phyloP scores from a whole-genome alignment of 2,329 filamentous ascomycete species.

The Epichloe sibirici region DNA sequence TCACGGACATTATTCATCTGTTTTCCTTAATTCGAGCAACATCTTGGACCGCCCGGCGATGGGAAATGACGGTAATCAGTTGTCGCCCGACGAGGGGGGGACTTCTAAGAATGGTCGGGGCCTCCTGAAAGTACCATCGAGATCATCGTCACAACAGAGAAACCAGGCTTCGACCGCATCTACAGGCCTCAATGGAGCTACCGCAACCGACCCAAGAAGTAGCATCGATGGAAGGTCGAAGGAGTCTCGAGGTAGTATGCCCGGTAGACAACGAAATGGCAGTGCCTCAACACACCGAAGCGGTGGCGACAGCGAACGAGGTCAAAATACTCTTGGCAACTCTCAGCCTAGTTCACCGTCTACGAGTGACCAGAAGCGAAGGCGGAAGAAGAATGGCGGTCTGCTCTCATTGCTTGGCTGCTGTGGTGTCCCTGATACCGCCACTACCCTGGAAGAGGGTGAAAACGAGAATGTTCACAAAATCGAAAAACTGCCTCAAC shows the following conservation, averaged over 20 bases:
- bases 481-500: conserved; percentile 42
- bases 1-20: conserved; percentile 8
- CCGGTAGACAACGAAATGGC: conserved; percentile 51
- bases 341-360: conserved; percentile 41
- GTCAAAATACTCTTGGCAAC: conserved; percentile 32
- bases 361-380: conserved; percentile 37
- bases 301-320: conserved; percentile 39
- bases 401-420: conserved; percentile 52
- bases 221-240: conserved; percentile 54
- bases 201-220: conserved; percentile 45
- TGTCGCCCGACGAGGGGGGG: conserved; percentile 30
- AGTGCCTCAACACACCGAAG: conserved; percentile 56
- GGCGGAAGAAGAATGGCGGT: conserved; percentile 43
- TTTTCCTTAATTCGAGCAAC: conserved; percentile 16
- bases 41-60: conserved; percentile 23
- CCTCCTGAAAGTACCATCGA: conserved; percentile 46
- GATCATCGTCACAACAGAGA: conserved; percentile 47
- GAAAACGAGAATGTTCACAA: conserved; percentile 44
- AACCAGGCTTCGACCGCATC: conserved; percentile 47
- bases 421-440: conserved; percentile 51
- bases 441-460: conserved; percentile 39
- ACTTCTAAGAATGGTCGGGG: conserved; percentile 37
- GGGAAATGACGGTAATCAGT: conserved; percentile 30
- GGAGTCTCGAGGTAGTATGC: conserved; percentile 52
- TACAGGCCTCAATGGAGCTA: conserved; percentile 48